Conservation (phyloP, 1,284 basidiomycete genomes). For the Trametes sp. region DNA sequence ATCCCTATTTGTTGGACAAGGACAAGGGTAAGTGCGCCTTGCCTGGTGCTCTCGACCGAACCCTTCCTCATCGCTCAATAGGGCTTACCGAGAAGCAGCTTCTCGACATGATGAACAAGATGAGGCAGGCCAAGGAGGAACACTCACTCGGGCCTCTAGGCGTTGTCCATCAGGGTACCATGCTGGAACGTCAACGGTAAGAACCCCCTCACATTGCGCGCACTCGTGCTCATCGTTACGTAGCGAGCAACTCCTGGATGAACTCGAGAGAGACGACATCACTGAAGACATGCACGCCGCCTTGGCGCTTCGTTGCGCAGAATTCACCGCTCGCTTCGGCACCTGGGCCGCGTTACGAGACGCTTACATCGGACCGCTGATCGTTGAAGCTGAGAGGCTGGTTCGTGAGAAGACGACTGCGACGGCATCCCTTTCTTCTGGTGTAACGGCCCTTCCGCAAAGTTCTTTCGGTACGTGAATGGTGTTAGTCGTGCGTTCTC, state of each 20-base stretch:
- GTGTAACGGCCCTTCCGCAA: too few species aligned
- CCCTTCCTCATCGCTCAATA: background rate
- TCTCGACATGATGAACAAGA: background rate
- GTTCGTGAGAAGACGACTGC: background rate
- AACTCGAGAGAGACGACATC: background rate
- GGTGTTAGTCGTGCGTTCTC: too few species aligned
- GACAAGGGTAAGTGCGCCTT: conserved; percentile 1
- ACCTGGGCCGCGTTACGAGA: background rate
- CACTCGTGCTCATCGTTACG: background rate
- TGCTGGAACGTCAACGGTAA: background rate
- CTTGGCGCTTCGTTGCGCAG: background rate
- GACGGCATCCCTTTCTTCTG: too few species aligned
- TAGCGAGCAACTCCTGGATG: background rate
- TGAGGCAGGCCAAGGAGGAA: background rate
- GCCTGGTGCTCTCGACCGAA: background rate
- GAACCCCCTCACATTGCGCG: background rate
- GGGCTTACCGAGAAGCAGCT: conserved; percentile 12
- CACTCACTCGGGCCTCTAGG: background rate
- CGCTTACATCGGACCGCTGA: background rate
- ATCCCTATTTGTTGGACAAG: conserved; percentile 18
- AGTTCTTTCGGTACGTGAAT: too few species aligned
- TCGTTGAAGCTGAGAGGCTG: background rate
- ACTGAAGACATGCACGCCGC: background rate
- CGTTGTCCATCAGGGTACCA: background rate
- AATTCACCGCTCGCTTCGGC: background rate